These are phyloP conservation scores for Pythium aphanidermatum DNA, from an alignment of 352 stramenopile species.

Conservation along the genomic window DNA sequence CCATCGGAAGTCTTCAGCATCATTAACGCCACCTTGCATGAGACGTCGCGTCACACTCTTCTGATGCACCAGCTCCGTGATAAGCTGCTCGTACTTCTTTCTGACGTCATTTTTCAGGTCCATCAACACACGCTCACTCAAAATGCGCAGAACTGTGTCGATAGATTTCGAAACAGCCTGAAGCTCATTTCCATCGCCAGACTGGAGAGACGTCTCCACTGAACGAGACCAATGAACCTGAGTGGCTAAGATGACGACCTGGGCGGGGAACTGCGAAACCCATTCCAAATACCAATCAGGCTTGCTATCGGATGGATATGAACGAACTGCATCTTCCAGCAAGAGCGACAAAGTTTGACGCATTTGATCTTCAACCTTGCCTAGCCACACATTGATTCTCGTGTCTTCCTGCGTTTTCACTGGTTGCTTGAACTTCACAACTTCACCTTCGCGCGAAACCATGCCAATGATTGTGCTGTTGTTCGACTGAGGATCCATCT, in stretches of 20 bases:
- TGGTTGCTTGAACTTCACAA: slow-evolving; percentile 91
- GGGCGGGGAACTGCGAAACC: slow-evolving; percentile 96
- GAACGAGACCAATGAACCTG: slow-evolving; percentile 96
- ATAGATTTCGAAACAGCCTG: slow-evolving; percentile 47
- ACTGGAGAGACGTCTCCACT: slow-evolving; percentile 90
- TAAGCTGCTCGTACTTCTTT: slow-evolving; percentile 99
- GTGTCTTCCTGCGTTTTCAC: slow-evolving; percentile 91
- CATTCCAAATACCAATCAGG: slow-evolving; percentile 93
- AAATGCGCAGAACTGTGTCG: slow-evolving; percentile 89
- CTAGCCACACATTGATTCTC: slow-evolving; percentile 94
- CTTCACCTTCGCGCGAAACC: slow-evolving; percentile 98
- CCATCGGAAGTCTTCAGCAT: slow-evolving; percentile 96
- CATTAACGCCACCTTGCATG: slow-evolving; percentile 75
- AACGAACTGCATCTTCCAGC: slow-evolving; percentile 90
- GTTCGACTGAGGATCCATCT: slow-evolving; percentile 59
- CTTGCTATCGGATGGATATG: slow-evolving; percentile 65
- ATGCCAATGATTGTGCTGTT: slow-evolving; percentile 88
- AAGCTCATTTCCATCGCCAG: slow-evolving; percentile 35
- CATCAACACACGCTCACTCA: slow-evolving; percentile 95
- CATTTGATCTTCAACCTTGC: slow-evolving; percentile 97
- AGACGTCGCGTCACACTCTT: slow-evolving; percentile 96
- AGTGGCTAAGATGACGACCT: slow-evolving; percentile 98
- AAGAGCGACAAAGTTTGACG: slow-evolving; percentile 93
- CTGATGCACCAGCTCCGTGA: slow-evolving; percentile 99
- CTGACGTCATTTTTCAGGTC: slow-evolving; percentile 93